Base-by-base conservation (phyloP, 768 basidiomycete genomes). In the Amyloporia xantha region DNA sequence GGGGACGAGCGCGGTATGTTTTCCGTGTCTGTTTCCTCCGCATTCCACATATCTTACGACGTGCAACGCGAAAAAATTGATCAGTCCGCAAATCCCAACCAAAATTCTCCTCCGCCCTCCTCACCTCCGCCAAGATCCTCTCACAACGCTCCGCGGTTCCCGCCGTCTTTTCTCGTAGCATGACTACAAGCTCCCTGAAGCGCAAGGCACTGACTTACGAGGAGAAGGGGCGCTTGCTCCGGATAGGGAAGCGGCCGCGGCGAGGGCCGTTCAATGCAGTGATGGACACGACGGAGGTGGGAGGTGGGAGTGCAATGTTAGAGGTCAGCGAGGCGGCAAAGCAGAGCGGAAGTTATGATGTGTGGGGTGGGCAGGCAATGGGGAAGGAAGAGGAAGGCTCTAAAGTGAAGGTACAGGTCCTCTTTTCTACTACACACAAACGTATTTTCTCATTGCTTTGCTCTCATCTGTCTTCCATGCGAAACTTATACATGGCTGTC, bases 71-170 rank as follows among this genome's bases (percentile, higher is more conserved):
- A n/a, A n/a, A n/a, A n/a, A n/a, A 23, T 33, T 30, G 20, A 24
- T 37, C 45, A 89, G 86, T 85, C 49, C 80, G 86, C 46, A 77
- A 75, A 55, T 59, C 68, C 4, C 61, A 83, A 0, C 79, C 80
- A 10, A 72, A 75, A 51, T 81, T 75, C 62, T 79, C 79, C 9
- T 70, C 66, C 23, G 56, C 69, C 3, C 69, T 76, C 40, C 66
- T 89, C 10, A 83, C 75, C 17, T 89, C 90, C 0, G 69, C 84
- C 1, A 86, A 86, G 72, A 86, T 95, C 26, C 79, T 96, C 13
- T 66, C 82, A 0, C 82, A 92, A 61, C 84, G 92, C 17, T 94
- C 92, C 1, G 92, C 93, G 4, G 77, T 95, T 11, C 89, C 92
- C 12, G 87, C 92, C 0, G 78, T 94, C 26, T 68, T 76, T 50